Percentiles rank a stretch among this genome's conserved stretches.
Evolutionary conservation across 257 asterid species (phyloP).

Genomic region (Solanum medicagineum): DNA sequence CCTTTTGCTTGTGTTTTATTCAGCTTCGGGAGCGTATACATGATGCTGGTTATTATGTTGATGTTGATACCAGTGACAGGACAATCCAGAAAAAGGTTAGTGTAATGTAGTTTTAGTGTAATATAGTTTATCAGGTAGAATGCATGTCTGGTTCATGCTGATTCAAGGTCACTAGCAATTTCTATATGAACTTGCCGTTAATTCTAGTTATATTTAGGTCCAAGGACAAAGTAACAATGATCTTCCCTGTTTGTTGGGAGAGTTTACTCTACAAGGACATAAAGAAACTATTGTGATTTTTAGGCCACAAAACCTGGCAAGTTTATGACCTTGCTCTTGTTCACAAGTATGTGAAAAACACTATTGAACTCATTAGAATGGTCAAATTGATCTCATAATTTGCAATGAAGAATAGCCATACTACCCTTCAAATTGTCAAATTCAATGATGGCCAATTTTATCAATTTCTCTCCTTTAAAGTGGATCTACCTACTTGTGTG

Average conservation of each 20-base stretch:
- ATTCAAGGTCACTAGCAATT: not conserved
- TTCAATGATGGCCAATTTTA: not conserved
- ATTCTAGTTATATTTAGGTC: not conserved
- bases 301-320: not conserved
- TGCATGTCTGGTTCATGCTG: not conserved
- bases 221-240: not conserved
- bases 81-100: slow-evolving; percentile 88
- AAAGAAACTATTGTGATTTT: not conserved
- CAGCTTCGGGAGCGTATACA: slow-evolving; percentile 71
- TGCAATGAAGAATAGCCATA: not conserved
- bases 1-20: not conserved
- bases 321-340: not conserved
- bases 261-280: not conserved
- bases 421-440: not conserved
- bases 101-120: not conserved
- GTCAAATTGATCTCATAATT: not conserved
- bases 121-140: not conserved
- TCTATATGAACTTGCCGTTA: not conserved
- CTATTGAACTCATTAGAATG: not conserved
- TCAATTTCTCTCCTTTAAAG: not conserved
- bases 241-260: not conserved
- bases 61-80: slow-evolving; percentile 77
- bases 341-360: not conserved
- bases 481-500: not conserved
- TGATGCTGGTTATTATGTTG: slow-evolving; percentile 72